phyloP scores from a whole-genome alignment of 2,329 filamentous ascomycete genomes.

The Plectosphaerella plurivora region DNA sequence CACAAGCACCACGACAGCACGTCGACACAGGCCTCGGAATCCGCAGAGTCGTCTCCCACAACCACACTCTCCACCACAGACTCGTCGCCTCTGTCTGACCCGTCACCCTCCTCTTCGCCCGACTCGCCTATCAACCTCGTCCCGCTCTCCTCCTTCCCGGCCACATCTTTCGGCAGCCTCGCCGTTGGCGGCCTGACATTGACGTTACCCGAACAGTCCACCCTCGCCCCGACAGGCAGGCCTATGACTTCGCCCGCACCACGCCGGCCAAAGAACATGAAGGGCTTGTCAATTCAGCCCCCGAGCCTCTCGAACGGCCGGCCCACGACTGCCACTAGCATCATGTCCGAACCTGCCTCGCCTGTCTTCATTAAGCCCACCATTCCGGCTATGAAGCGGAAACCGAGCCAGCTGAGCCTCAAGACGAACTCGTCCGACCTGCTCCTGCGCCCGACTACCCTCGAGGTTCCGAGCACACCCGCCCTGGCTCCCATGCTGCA shows the following conservation, averaged over 20 bases:
- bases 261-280: constrained; percentile 74
- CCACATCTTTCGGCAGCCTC: constrained; percentile 49
- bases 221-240: constrained; percentile 36
- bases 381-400: constrained; percentile 66
- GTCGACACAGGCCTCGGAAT: constrained; percentile 75
- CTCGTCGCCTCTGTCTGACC: constrained; percentile 83
- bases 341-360: constrained; percentile 63
- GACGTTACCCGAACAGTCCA: constrained; percentile 32
- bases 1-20: constrained; percentile 73
- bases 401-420: constrained; percentile 73
- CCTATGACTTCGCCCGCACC: constrained; percentile 67
- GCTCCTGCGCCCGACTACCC: constrained; percentile 34
- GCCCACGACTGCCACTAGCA: constrained; percentile 38
- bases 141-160: constrained; percentile 64
- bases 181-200: constrained; percentile 31
- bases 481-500: constrained; percentile 55
- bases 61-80: constrained; percentile 91
- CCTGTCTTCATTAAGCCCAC: constrained; percentile 77
- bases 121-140: constrained; percentile 79
- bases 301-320: constrained; percentile 35
- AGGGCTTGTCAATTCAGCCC: constrained; percentile 75
- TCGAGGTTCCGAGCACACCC: constrained; percentile 54
- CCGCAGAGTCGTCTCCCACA: constrained; percentile 90
- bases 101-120: constrained; percentile 86
- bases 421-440: constrained; percentile 65